Conservation (phyloP, 306 rosid genomes). For the Casuarina cunninghamiana region DNA sequence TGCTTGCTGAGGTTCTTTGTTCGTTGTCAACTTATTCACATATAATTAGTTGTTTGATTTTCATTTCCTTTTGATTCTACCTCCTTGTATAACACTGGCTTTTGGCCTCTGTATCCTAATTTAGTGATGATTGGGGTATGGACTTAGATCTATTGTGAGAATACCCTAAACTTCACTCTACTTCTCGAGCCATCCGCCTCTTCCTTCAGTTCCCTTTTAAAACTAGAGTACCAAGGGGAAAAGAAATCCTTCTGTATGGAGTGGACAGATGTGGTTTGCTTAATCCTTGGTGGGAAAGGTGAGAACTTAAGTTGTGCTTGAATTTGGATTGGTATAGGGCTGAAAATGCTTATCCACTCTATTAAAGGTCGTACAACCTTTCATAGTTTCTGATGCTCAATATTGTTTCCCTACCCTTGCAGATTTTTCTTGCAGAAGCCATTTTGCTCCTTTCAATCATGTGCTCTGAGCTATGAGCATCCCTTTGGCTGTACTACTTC, state of each 20-base stretch:
- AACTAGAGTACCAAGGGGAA: slow-evolving; percentile 2
- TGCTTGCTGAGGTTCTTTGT: slow-evolving; percentile 9
- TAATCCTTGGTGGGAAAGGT: slow-evolving; percentile 29
- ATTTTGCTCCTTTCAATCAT: slow-evolving; percentile 52
- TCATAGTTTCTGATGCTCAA: slow-evolving; percentile 57
- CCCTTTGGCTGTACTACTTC: slow-evolving; percentile 58
- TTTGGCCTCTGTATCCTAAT: slow-evolving; percentile 17
- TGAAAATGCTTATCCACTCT: slow-evolving; percentile 45
- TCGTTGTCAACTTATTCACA: neutral
- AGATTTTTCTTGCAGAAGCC: slow-evolving; percentile 71
- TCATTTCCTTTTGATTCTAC: slow-evolving; percentile 9
- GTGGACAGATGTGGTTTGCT: slow-evolving; percentile 12
- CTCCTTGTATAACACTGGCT: slow-evolving; percentile 11
- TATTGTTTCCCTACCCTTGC: slow-evolving; percentile 64
- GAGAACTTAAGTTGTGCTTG: slow-evolving; percentile 33
- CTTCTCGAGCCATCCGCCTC: slow-evolving; percentile 21
- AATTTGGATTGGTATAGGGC: slow-evolving; percentile 40
- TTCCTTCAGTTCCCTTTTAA: slow-evolving; percentile 13
- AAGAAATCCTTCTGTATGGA: neutral
- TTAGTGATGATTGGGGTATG: slow-evolving; percentile 15
- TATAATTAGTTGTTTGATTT: neutral
- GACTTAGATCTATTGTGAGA: slow-evolving; percentile 19
- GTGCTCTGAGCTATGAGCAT: slow-evolving; percentile 59
- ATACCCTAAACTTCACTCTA: slow-evolving; percentile 21
- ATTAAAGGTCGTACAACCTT: slow-evolving; percentile 32